Conservation (phyloP, 305 asterid genomes). For the Salvia sclarea region DNA sequence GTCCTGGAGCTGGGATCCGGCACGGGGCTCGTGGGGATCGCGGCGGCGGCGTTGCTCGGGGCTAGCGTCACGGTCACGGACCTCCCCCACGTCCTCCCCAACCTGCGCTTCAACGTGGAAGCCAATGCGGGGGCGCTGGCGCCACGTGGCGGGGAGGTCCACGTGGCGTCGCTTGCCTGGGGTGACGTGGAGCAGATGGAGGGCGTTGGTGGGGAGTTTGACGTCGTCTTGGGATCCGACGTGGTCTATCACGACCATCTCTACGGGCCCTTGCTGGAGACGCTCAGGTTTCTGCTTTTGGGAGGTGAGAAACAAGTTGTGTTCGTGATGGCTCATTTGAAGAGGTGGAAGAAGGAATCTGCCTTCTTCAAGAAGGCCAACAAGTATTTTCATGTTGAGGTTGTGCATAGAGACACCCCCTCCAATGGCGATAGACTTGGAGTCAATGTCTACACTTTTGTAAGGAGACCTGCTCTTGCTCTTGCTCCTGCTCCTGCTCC, state of each 20-base stretch:
- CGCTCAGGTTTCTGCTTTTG: conserved; percentile 51
- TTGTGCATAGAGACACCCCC: conserved; percentile 52
- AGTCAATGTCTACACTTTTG: conserved; percentile 63
- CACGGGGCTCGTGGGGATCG: conserved; percentile 82
- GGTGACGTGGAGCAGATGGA: conserved; percentile 61
- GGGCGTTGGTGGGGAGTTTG: conserved; percentile 56
- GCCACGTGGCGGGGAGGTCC: conserved; percentile 47
- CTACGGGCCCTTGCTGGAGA: conserved; percentile 58
- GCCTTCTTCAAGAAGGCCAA: conserved; percentile 63
- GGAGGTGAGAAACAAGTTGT: conserved; percentile 40
- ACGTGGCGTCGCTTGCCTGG: conserved; percentile 68
- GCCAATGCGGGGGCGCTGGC: conserved; percentile 48
- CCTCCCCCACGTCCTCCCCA: conserved; percentile 76
- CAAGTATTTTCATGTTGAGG: conserved; percentile 50
- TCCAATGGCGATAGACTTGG: conserved; percentile 66
- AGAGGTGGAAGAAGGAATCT: conserved; percentile 80
- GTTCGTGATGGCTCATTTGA: conserved; percentile 74
- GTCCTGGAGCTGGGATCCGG: conserved; percentile 95
- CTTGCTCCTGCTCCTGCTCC: too few species aligned
- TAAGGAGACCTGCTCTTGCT: conserved; percentile 30
- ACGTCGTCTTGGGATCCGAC: conserved; percentile 73
- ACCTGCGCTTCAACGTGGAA: conserved; percentile 60
- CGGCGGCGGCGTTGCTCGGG: conserved; percentile 74
- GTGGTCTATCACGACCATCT: conserved; percentile 67
- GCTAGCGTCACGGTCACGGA: conserved; percentile 80